Evolutionary conservation across 1,284 basidiomycete genomes (phyloP), one percentile per base, ranked within the genome.

Genomic region (Irpex sp.): DNA sequence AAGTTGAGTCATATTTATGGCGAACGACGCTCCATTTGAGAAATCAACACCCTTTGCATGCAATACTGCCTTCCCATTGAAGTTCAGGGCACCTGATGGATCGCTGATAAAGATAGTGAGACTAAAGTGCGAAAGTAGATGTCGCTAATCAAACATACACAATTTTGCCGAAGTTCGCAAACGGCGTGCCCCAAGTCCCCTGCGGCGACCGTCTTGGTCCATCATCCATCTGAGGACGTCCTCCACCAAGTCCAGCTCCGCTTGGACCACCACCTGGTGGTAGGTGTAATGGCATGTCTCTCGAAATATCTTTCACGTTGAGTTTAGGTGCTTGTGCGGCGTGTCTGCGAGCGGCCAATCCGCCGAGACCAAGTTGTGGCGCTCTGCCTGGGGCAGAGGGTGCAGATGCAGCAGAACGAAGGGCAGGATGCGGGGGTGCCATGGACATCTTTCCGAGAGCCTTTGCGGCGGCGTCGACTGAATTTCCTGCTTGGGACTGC

Each of bases 1-100:
- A 65, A 99, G 86, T 74, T 99, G 93, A 63, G 89, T 87, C 94
- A 98, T 98, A 76, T 97, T 97, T 80, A 99, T 98, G 65, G 89
- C 85, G 77, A 96, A 98, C 13, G 92, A 94, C 37, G 92, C 87
- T 35, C 97, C 97, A 69, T 92, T 95, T 26, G 89, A 90, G 74
- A 99, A 99, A 71, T 99, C 93, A 70, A 99, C 97, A 60, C 97
- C 97, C 15, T 89, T 83, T 0, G 95, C 89, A 73, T 98, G 94
- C 15, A 99, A 75, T 39, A 98, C 86, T 1, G 97, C 97, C 75
- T 98, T 98, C 63, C 93, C 93, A 49, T 84, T 86, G 74, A 99
- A 99, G 72, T 94, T 95, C 70, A 99, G 89, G 1, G 90, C 89
- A 17, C 97, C 97, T 1, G 93, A 95, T 0, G 96, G 95, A 79